Conservation (phyloP, 805 yeast species). For the Hanseniaspora vineae region DNA sequence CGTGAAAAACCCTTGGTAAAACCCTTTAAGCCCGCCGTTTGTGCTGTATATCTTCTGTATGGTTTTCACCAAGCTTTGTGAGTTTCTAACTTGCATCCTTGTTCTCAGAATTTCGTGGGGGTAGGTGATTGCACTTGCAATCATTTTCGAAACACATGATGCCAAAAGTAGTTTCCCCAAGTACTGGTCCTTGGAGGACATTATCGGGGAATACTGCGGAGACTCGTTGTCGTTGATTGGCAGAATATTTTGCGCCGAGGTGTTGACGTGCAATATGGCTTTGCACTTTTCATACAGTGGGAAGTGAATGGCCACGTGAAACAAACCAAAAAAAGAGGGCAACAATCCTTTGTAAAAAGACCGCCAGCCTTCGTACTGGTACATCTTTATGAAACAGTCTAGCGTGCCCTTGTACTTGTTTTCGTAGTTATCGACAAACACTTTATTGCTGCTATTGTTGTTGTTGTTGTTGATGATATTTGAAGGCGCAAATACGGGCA, state of each 20-base stretch:
- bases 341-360: conserved; percentile 83
- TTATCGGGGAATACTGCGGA: conserved; percentile 3
- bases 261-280: conserved; percentile 28
- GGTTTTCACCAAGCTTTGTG: conserved; percentile 3
- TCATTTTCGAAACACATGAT: conserved; percentile 71
- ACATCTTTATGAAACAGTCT: conserved; percentile 77
- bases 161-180: conserved; percentile 44
- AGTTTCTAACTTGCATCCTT: conserved; percentile 50
- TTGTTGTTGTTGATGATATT: neutral
- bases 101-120: conserved; percentile 95
- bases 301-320: conserved; percentile 93
- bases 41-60: conserved; percentile 31
- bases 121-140: conserved; percentile 78
- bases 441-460: conserved; percentile 8
- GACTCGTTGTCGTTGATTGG: conserved; percentile 5
- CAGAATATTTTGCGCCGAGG: conserved; percentile 11
- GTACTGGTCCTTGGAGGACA: conserved; percentile 11
- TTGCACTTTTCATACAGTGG: conserved; percentile 84
- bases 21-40: conserved; percentile 65
- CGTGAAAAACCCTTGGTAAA: conserved; percentile 79
- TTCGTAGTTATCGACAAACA: conserved; percentile 6
- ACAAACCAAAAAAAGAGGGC: conserved; percentile 80
- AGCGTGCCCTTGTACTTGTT: conserved; percentile 54
- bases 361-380: conserved; percentile 58
- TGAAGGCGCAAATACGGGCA: no score